Percentiles rank a stretch among this genome's conserved stretches.
These are phyloP conservation scores for Cerioporus squamosus DNA, from an alignment of 1,284 basidiomycete species.

Conservation along the genomic window DNA sequence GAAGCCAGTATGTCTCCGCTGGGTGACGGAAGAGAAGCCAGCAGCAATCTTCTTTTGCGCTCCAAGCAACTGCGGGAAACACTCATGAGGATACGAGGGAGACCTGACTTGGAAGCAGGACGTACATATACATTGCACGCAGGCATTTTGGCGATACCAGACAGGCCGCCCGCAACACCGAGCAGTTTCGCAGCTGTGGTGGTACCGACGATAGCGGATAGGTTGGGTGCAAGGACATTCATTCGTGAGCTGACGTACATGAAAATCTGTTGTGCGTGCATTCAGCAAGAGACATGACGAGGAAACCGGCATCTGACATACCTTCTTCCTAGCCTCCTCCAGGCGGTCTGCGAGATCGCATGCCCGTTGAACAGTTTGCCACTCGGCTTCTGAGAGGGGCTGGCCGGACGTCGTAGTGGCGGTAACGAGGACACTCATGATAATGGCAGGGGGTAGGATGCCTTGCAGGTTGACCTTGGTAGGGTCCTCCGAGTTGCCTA, in stretches of 20 bases:
- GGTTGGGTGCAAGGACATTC: slow-evolving; percentile 96
- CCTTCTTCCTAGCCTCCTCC: slow-evolving; percentile 88
- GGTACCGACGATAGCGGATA: slow-evolving; percentile 97
- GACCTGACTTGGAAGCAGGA: neutral
- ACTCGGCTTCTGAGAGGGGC: slow-evolving; percentile 71
- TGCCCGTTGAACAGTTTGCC: slow-evolving; percentile 83
- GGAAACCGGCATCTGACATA: slow-evolving; percentile 33
- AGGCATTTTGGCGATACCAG: slow-evolving; percentile 92
- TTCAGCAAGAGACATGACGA: neutral
- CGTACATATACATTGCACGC: slow-evolving; percentile 93
- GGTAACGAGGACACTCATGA: slow-evolving; percentile 96
- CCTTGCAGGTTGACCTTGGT: slow-evolving; percentile 83
- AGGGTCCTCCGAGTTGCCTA: slow-evolving; percentile 89
- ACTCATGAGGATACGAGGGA: neutral
- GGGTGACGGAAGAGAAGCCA: slow-evolving; percentile 81
- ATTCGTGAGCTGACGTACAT: slow-evolving; percentile 99
- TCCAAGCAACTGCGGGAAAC: slow-evolving; percentile 77
- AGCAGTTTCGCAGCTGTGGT: slow-evolving; percentile 97
- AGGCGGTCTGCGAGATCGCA: slow-evolving; percentile 88
- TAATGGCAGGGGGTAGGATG: slow-evolving; percentile 88
- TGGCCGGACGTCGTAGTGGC: slow-evolving; percentile 90
- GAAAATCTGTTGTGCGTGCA: slow-evolving; percentile 70
- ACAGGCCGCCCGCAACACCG: slow-evolving; percentile 94
- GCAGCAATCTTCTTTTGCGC: slow-evolving; percentile 90
- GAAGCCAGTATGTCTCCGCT: slow-evolving; percentile 95